Conservation (phyloP, 495 filamentous ascomycete genomes). For the Baudoinia panamericana region DNA sequence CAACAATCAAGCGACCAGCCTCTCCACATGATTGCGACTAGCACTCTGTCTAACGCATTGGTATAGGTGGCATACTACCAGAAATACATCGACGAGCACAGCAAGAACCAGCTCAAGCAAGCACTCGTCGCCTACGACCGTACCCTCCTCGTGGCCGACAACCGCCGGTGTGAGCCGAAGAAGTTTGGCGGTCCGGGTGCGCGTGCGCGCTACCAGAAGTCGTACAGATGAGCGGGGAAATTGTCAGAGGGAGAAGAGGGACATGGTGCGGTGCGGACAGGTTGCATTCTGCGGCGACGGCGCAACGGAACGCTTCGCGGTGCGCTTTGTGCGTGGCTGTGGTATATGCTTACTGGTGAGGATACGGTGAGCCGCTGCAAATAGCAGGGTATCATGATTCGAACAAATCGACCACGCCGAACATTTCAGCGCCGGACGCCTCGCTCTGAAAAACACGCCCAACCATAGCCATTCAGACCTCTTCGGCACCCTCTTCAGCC, state of each 20-base stretch:
- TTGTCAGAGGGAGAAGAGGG: background rate
- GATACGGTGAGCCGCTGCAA: too few relatives aligned
- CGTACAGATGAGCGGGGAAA: conserved; percentile 45
- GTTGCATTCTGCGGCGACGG: conserved; percentile 2
- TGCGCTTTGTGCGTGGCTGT: conserved; percentile 4
- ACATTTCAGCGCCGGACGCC: conserved; percentile 10
- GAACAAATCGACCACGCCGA: conserved; percentile 2
- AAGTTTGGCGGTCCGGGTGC: conserved; percentile 72
- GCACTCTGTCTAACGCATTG: conserved; percentile 2
- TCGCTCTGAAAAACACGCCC: conserved; percentile 6
- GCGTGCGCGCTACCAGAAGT: conserved; percentile 91
- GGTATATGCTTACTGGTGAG: conserved; percentile 1
- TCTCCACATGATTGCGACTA: background rate
- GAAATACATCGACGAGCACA: conserved; percentile 99
- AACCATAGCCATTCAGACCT: background rate
- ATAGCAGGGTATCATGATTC: too few relatives aligned
- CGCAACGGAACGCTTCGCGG: conserved; percentile 2
- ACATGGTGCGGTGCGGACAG: background rate
- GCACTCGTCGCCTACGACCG: conserved; percentile 89
- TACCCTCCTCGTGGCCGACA: conserved; percentile 92
- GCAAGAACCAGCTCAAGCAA: conserved; percentile 98
- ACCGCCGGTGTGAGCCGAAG: conserved; percentile 54
- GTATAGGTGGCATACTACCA: conserved; percentile 84
- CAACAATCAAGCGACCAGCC: background rate
- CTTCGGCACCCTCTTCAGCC: conserved; percentile 2